Evolutionary conservation across 805 yeast species (phyloP).

Genomic region (Myxozyma mucilagina): DNA sequence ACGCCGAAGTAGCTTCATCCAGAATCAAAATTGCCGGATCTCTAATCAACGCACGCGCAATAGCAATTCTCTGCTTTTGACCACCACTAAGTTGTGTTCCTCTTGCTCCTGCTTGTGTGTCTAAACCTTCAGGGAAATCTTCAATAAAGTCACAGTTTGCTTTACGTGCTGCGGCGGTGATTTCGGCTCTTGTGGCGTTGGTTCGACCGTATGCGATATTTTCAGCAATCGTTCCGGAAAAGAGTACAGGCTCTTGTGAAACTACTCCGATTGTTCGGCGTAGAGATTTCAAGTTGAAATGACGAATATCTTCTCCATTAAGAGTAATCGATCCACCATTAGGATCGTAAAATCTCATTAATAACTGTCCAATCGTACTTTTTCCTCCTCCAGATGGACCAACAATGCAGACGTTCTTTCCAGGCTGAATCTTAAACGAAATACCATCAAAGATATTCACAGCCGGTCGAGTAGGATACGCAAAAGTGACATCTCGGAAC

Average conservation of each 20-base stretch:
- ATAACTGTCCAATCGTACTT: conserved; percentile 66
- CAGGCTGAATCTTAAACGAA: conserved; percentile 63
- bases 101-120: conserved; percentile 82
- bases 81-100: conserved; percentile 93
- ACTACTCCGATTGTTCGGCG: conserved; percentile 83
- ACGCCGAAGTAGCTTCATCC: conserved; percentile 94
- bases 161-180: conserved; percentile 59
- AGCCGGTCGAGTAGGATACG: conserved; percentile 82
- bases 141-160: conserved; percentile 76
- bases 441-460: conserved; percentile 63
- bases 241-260: conserved; percentile 87
- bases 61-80: conserved; percentile 88
- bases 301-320: conserved; percentile 62
- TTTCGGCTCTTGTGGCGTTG: conserved; percentile 58
- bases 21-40: conserved; percentile 78
- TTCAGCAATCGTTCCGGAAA: conserved; percentile 81
- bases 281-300: conserved; percentile 68
- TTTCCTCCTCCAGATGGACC: conserved; percentile 99
- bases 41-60: conserved; percentile 81
- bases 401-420: conserved; percentile 88
- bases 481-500: conserved; percentile 65
- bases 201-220: conserved; percentile 76
- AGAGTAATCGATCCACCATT: conserved; percentile 60
- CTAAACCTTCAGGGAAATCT: conserved; percentile 77
- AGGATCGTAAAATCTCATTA: conserved; percentile 84